A percentile compares a stretch with the other conserved stretches of the same genome.
Conservation (phyloP, 2,329 filamentous ascomycete species). For the Cladobotryum mycophilum region DNA sequence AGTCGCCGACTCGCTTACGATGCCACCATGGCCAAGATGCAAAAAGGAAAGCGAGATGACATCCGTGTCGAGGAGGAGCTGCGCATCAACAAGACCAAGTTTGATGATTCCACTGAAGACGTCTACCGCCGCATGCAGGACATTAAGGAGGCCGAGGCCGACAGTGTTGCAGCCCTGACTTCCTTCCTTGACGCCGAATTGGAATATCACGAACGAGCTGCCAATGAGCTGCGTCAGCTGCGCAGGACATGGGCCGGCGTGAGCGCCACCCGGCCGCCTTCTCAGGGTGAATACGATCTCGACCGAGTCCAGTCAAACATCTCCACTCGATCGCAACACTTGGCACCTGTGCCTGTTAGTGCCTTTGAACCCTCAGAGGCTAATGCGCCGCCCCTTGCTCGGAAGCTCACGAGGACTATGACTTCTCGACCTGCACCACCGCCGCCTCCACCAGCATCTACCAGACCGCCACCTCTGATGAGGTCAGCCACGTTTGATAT, state of each 20-base stretch:
- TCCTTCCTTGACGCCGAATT: conserved; percentile 83
- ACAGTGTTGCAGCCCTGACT: conserved; percentile 73
- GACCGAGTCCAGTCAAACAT: conserved; percentile 35
- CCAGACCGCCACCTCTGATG: conserved; percentile 28
- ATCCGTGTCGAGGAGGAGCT: conserved; percentile 91
- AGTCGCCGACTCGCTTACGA: conserved; percentile 84
- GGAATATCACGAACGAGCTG: conserved; percentile 83
- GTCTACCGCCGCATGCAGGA: conserved; percentile 91
- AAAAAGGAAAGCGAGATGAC: conserved; percentile 90
- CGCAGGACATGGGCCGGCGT: conserved; percentile 37
- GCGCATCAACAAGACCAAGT: conserved; percentile 85
- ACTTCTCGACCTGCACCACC: conserved; percentile 12
- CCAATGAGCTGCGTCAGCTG: conserved; percentile 65
- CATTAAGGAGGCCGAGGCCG: conserved; percentile 84
- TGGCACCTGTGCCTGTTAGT: conserved; percentile 2
- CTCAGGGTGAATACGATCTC: conserved; percentile 22
- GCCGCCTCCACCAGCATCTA: conserved; percentile 29
- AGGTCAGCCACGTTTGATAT: conserved; percentile 36
- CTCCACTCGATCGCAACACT: conserved; percentile 17
- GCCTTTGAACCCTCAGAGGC: conserved; percentile 20
- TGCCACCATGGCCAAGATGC: conserved; percentile 80
- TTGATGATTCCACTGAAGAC: conserved; percentile 91
- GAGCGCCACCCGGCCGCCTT: conserved; percentile 24
- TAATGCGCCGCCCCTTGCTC: conserved; percentile 25
- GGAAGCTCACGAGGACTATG: conserved; percentile 23